Evolutionary conservation across 768 basidiomycete genomes (phyloP).

Genomic region (Saitozyma sp.): DNA sequence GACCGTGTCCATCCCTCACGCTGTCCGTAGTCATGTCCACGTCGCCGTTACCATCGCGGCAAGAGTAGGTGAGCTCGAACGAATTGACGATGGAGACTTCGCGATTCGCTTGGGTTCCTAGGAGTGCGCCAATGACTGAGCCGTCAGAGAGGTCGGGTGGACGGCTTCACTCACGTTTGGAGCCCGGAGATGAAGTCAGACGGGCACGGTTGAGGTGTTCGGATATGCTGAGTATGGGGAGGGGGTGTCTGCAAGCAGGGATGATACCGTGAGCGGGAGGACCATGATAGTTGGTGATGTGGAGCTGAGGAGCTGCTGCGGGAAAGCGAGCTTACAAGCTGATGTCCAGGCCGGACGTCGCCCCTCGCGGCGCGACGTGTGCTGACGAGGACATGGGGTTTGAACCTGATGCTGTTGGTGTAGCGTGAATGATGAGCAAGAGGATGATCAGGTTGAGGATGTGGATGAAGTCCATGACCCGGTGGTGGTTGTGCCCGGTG

Average conservation of each 20-base stretch:
- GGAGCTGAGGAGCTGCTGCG: too few relatives aligned
- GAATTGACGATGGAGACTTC: constrained; percentile 97
- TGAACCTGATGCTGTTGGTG: too few relatives aligned
- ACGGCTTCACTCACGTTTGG: constrained; percentile 34
- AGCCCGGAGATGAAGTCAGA: constrained; percentile 64
- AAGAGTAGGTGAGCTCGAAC: constrained; percentile 66
- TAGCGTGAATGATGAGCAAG: neutral
- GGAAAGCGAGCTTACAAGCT: too few relatives aligned
- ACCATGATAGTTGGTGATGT: too few relatives aligned
- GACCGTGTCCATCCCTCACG: too few relatives aligned
- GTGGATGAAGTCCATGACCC: neutral
- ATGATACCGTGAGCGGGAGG: too few relatives aligned
- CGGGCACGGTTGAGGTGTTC: constrained; percentile 84
- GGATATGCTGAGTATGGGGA: constrained; percentile 94
- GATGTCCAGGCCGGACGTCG: too few relatives aligned
- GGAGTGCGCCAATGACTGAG: constrained; percentile 83
- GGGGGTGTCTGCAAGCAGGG: constrained; percentile 70
- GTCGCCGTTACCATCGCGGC: constrained; percentile 53
- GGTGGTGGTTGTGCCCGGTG: too few relatives aligned
- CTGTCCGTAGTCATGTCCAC: constrained; percentile 48
- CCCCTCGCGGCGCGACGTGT: too few relatives aligned
- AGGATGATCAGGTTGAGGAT: constrained; percentile 7
- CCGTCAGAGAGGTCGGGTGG: constrained; percentile 51
- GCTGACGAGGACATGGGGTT: too few relatives aligned
- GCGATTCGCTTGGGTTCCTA: constrained; percentile 90